These are phyloP conservation scores for Helicostylum pulchrum DNA, from an alignment of 192 early-diverging fungal genomes.

Conservation along the genomic window DNA sequence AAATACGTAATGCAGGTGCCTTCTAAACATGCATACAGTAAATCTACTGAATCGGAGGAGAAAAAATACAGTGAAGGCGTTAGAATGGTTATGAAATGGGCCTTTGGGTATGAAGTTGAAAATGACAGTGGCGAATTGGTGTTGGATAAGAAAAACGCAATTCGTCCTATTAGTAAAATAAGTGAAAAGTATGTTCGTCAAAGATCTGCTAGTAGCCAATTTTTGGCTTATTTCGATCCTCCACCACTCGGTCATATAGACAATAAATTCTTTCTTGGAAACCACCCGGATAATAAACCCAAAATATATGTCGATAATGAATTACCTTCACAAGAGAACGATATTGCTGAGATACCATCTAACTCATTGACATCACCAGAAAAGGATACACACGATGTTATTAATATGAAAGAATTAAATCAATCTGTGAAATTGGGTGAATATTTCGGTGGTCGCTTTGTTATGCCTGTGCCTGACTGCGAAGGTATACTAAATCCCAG, in stretches of 20 bases:
- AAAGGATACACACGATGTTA: background rate
- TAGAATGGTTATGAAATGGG: background rate
- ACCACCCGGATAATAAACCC: background rate
- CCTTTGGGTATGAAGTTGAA: background rate
- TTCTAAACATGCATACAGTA: background rate
- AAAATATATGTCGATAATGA: too few species aligned
- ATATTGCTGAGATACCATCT: background rate
- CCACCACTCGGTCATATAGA: background rate
- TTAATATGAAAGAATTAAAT: conserved; percentile 26
- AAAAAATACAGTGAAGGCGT: too few species aligned
- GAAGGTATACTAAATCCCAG: conserved; percentile 19
- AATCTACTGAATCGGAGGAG: too few species aligned
- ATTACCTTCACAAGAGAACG: background rate
- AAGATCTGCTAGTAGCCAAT: background rate
- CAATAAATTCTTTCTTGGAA: background rate
- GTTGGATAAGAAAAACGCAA: too few species aligned
- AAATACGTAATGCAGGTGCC: conserved; percentile 17
- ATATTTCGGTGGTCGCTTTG: conserved; percentile 26
- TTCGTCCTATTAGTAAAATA: background rate
- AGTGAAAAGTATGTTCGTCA: background rate
- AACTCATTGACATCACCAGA: background rate
- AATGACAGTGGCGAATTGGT: too few species aligned
- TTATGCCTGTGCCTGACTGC: conserved; percentile 31
- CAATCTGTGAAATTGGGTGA: conserved; percentile 21
- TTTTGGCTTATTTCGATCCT: background rate